Percentiles rank a stretch among this genome's conserved stretches.
These are phyloP conservation scores for Phytopythium mirpurense DNA, from an alignment of 352 stramenopile species.

Conservation along the genomic window DNA sequence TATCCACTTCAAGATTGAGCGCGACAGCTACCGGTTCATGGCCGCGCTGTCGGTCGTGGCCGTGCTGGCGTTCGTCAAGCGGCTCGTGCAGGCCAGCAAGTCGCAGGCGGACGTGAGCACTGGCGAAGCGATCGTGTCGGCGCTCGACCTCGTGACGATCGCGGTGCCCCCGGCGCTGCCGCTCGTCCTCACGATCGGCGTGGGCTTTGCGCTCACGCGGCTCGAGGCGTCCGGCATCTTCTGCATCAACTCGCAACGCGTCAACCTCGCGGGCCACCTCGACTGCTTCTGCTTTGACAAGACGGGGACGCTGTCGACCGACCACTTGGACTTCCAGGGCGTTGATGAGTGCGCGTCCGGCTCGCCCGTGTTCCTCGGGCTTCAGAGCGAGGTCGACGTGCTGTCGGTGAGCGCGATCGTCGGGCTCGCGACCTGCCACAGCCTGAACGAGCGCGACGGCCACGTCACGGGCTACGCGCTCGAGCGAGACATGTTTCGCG, in stretches of 20 bases:
- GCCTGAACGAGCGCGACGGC: slow-evolving; percentile 43
- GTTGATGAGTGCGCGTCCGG: slow-evolving; percentile 47
- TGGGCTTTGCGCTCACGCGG: slow-evolving; percentile 56
- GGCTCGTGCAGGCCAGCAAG: slow-evolving; percentile 29
- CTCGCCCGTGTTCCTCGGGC: slow-evolving; percentile 30
- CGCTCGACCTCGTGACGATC: slow-evolving; percentile 63
- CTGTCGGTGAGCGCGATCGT: slow-evolving; percentile 55
- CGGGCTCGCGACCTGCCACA: slow-evolving; percentile 65
- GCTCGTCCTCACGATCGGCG: slow-evolving; percentile 53
- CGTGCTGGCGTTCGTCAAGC: slow-evolving; percentile 50
- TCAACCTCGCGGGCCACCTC: slow-evolving; percentile 67
- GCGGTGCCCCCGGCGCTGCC: slow-evolving; percentile 56
- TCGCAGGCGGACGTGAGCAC: slow-evolving; percentile 21
- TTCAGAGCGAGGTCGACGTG: slow-evolving; percentile 67
- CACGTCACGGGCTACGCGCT: slow-evolving; percentile 61
- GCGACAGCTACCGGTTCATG: slow-evolving; percentile 73
- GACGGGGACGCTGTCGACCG: slow-evolving; percentile 70
- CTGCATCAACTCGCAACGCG: slow-evolving; percentile 66
- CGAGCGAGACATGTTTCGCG: slow-evolving; percentile 69
- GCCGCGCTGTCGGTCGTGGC: slow-evolving; percentile 44
- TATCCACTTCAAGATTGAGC: slow-evolving; percentile 57
- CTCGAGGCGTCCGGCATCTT: slow-evolving; percentile 48
- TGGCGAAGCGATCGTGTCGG: slow-evolving; percentile 28
- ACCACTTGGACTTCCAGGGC: slow-evolving; percentile 67
- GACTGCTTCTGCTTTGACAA: slow-evolving; percentile 84